Evolutionary conservation across 2,329 filamentous ascomycete genomes (phyloP).

Genomic region (Teratosphaeria gauchensis): DNA sequence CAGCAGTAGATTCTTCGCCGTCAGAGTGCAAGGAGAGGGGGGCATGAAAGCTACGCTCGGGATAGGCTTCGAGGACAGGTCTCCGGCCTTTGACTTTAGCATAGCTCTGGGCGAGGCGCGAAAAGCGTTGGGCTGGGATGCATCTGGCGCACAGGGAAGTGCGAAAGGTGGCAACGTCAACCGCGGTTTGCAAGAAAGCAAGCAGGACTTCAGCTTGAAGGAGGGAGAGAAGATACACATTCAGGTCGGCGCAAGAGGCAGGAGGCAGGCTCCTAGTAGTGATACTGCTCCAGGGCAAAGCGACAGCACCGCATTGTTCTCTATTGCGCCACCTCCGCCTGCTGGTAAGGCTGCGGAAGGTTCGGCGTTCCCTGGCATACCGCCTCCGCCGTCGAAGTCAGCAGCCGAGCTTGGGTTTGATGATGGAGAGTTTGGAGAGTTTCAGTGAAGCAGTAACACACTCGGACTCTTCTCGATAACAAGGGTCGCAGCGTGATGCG

Average conservation of each 20-base stretch:
- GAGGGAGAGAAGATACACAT: conserved; percentile 84
- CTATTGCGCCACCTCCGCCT: conserved; percentile 64
- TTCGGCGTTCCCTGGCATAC: background rate
- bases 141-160: background rate
- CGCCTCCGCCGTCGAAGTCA: conserved; percentile 47
- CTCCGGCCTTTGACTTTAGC: conserved; percentile 77
- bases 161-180: conserved; percentile 22
- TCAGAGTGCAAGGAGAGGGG: conserved; percentile 66
- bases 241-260: conserved; percentile 55
- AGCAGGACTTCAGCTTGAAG: conserved; percentile 74
- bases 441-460: conserved; percentile 28
- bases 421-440: conserved; percentile 82
- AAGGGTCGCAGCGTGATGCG: too few relatives aligned
- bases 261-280: conserved; percentile 20
- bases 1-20: conserved; percentile 73
- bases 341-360: conserved; percentile 20
- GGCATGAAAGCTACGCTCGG: conserved; percentile 71
- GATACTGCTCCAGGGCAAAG: conserved; percentile 32
- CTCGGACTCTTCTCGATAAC: background rate
- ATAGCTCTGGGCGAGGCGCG: conserved; percentile 71
- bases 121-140: conserved; percentile 56
- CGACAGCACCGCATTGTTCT: conserved; percentile 49
- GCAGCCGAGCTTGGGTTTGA: conserved; percentile 67
- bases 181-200: conserved; percentile 36
- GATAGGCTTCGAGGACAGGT: conserved; percentile 78